Evolutionary conservation across 2,329 filamentous ascomycete genomes (phyloP), one percentile per base, ranked within the genome.

Genomic region (Colletotrichum costaricense): DNA sequence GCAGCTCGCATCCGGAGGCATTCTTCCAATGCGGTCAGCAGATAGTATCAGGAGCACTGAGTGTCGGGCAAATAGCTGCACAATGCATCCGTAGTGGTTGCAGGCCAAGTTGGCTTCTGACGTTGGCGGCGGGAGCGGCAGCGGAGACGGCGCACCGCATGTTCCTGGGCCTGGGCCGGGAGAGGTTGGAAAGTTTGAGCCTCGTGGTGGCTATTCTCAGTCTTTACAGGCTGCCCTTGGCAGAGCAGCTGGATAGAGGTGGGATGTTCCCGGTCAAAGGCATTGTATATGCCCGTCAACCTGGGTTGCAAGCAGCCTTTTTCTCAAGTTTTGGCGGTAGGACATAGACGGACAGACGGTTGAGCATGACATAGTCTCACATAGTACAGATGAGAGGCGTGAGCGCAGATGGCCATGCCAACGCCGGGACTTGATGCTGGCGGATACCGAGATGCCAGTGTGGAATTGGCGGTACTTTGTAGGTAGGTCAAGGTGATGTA

Each of bases 121-220:
- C 30, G 26, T 63, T 42, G 56, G 33, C n/a, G 12, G 19, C n/a
- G n/a, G 35, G 5, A 57, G 56, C 38, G 63, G 67, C 26, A 35
- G 33, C 55, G 46, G 52, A 4, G 8, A 42, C 38, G 60, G 42
- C 7, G 42, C 19, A 49, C 19, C 42, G 28, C 35, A 57, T 38
- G 58, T 72, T 72, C 63, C 63, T 71, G 68, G 30, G 33, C 63
- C 63, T 71, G 62, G 30, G 33, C 33, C 11, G n/a, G 28, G 33
- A 63, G 46, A 54, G 9, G 52, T 59, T 55, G 63, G 28, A 55
- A 69, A 64, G 38, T 54, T 69, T 69, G 65, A 62, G 52, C 69
- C 58, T 68, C 64, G 28, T 63, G 65, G 65, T 58, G 63, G 30
- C 49, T 46, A n/a, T 33, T 38, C 16, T 54, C 54, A 66, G 24